These are phyloP conservation scores for Macrolepiota fuliginosa DNA, from an alignment of 768 basidiomycete genomes.

Conservation along the genomic window DNA sequence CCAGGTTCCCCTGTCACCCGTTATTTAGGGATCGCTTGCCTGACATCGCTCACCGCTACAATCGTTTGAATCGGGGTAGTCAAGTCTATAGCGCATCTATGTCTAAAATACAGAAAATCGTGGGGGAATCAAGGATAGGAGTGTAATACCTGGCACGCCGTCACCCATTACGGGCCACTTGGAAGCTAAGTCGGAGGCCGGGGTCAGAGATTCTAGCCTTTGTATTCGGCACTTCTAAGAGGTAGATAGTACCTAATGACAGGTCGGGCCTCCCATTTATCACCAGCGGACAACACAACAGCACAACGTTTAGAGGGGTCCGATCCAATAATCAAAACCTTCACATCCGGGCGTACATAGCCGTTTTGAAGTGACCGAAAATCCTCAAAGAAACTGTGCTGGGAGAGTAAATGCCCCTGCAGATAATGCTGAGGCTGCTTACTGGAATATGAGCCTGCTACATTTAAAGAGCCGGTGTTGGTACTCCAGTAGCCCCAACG, in stretches of 20 bases:
- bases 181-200: background rate
- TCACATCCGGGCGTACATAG: background rate
- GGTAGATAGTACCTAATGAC: background rate
- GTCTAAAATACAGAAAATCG: too few species aligned
- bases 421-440: background rate
- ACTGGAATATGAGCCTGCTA: background rate
- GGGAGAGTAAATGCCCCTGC: background rate
- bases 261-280: background rate
- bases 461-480: background rate
- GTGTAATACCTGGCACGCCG: too few species aligned
- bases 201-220: background rate
- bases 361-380: background rate
- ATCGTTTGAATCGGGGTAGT: too few species aligned
- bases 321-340: background rate
- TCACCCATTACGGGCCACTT: background rate
- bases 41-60: background rate
- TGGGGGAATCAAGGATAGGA: too few species aligned
- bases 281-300: background rate
- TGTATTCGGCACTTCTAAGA: background rate
- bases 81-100: too few species aligned
- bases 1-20: too few species aligned
- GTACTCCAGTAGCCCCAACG: background rate
- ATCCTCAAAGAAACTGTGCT: background rate
- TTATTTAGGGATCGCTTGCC: too few species aligned
- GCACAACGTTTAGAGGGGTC: background rate